These are phyloP conservation scores for Allium fistulosum DNA, from an alignment of 106 monocot species.

Conservation along the genomic window DNA sequence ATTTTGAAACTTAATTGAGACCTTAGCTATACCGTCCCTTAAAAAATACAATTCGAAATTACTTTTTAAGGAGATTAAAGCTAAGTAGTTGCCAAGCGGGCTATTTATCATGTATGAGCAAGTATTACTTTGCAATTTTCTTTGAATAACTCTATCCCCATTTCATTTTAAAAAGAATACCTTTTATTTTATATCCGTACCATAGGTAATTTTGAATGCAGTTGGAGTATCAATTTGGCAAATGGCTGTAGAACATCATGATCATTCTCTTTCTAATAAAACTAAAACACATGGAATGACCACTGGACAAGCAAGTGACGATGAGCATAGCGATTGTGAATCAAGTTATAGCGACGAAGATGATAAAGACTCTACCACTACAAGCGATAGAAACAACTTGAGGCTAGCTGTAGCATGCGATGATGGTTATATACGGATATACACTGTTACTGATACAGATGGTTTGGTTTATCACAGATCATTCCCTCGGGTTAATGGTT, in stretches of 20 bases:
- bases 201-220: conserved; percentile 65
- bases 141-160: neutral
- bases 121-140: neutral
- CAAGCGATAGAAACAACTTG: conserved; percentile 16
- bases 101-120: neutral
- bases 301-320: conserved; percentile 36
- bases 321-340: conserved; percentile 47
- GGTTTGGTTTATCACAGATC: conserved; percentile 58
- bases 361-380: conserved; percentile 24
- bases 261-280: conserved; percentile 17
- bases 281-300: conserved; percentile 1
- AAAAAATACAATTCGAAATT: too few species aligned
- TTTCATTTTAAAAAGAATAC: neutral
- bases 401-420: conserved; percentile 86
- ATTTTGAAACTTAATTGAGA: too few species aligned
- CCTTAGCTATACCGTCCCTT: too few species aligned
- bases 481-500: conserved; percentile 89
- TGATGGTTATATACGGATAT: conserved; percentile 86
- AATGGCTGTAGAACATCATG: conserved; percentile 78
- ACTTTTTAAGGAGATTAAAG: too few species aligned
- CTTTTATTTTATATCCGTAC: conserved; percentile 5
- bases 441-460: conserved; percentile 39
- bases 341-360: conserved; percentile 27
- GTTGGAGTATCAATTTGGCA: conserved; percentile 89
- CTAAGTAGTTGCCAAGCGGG: neutral